Conservation (phyloP, 23 red algal genomes). For the Gracilariopsis chorda region DNA sequence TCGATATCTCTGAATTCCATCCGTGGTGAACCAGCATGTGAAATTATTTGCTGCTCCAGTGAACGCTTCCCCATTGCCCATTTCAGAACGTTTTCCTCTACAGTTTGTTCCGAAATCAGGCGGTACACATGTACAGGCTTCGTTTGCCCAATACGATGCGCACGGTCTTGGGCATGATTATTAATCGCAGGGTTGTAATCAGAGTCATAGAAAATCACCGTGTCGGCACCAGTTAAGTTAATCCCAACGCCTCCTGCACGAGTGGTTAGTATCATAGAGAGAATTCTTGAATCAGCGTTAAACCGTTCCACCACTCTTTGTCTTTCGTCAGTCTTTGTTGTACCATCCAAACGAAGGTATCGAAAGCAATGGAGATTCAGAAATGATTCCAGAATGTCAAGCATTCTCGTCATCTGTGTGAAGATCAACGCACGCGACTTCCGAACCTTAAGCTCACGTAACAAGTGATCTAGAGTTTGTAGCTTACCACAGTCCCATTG, state of each 20-base stretch:
- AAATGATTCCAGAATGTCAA: conserved; percentile 94
- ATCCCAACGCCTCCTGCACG: conserved; percentile 88
- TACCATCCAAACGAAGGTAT: conserved; percentile 92
- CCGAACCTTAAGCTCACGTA: conserved; percentile 49
- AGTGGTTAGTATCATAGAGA: conserved; percentile 91
- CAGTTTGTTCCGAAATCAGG: conserved; percentile 80
- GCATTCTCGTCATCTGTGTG: conserved; percentile 94
- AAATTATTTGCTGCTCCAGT: conserved; percentile 80
- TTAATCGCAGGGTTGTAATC: conserved; percentile 98
- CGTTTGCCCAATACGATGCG: conserved; percentile 96
- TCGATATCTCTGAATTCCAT: conserved; percentile 5
- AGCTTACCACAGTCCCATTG: conserved; percentile 99
- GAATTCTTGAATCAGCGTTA: conserved; percentile 79
- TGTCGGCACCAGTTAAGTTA: conserved; percentile 93
- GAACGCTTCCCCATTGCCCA: conserved; percentile 78
- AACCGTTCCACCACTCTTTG: conserved; percentile 88
- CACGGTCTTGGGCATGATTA: conserved; percentile 96
- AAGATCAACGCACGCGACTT: conserved; percentile 93
- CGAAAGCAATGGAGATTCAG: conserved; percentile 71
- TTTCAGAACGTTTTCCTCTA: conserved; percentile 91
- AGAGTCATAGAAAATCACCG: conserved; percentile 95
- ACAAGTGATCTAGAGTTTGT: conserved; percentile 62
- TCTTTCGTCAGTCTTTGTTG: conserved; percentile 82
- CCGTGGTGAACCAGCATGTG: conserved; percentile 64
- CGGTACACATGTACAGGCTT: conserved; percentile 86